Evolutionary conservation across 148 eudicot genomes (phyloP), one percentile per base, ranked within the genome.

Genomic region (Polygonum aviculare): DNA sequence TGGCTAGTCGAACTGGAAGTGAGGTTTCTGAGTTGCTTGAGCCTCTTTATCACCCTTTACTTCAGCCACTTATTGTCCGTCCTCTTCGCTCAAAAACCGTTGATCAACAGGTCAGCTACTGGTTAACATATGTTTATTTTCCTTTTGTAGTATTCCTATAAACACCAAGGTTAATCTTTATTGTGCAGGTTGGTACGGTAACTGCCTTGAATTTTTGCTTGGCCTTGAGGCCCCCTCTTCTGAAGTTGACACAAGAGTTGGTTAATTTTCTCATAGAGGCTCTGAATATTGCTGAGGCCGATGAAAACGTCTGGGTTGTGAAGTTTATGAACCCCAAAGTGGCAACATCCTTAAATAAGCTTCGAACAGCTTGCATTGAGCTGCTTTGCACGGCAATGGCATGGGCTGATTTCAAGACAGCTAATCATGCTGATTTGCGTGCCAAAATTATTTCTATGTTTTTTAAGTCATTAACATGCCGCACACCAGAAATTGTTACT

Each of bases 11-110:
- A 78, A 95, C 99, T 38, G 99, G 99, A 21, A 89, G 97, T 82
- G 99, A 95, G 81, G 97, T 95, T 26, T 90, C 99, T 77, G 99
- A 95, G 82, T 87, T 95, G 87, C 97, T 95, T 72, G 99, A 95
- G 83, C 94, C 97, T 78, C 81, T 91, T 79, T 90, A 93, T 79
- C 99, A 92, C 75, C 87, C 91, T 67, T 84, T 90, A 80, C 94
- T 95, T 80, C 99, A 95, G 80, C 96, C 99, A 78, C 96, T 95
- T 71, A 83, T 92, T 78, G 48, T 80, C 80, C 92, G 99, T 8
- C 87, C 97, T 44, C 93, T 95, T 81, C 97, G 99, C 44, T 81
- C 85, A 47, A 95, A 91, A 82, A 95, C 96, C 49, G 97, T 95
- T 76, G 99, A 95, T 84, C 99, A 95, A 74, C 99, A 95, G 97